These are phyloP conservation scores for Pseudogymnoascus sp. DNA, from an alignment of 2,329 filamentous ascomycete species.

Conservation along the genomic window DNA sequence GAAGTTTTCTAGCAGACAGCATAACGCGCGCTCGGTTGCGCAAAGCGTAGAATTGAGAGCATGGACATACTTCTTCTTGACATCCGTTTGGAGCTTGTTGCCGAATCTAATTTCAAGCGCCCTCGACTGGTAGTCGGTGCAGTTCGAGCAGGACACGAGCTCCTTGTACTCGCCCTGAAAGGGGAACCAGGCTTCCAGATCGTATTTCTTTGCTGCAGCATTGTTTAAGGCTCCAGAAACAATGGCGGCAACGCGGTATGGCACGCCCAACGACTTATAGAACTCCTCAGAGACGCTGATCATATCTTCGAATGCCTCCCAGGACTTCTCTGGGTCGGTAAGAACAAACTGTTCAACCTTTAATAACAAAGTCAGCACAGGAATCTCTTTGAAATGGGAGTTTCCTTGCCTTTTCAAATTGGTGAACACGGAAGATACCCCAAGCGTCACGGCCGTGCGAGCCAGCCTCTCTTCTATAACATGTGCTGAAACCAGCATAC, in stretches of 20 bases:
- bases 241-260: conserved; percentile 87
- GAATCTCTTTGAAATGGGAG: background rate
- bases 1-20: conserved; percentile 94
- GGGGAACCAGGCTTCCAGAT: conserved; percentile 93
- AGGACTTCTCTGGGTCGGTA: conserved; percentile 81
- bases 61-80: conserved; percentile 89
- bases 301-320: conserved; percentile 92
- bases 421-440: conserved; percentile 96
- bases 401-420: conserved; percentile 74
- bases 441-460: conserved; percentile 88
- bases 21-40: conserved; percentile 84
- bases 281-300: conserved; percentile 86
- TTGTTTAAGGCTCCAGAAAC: conserved; percentile 95
- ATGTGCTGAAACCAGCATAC: conserved; percentile 86
- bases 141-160: conserved; percentile 94
- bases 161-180: conserved; percentile 98
- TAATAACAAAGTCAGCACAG: conserved; percentile 23
- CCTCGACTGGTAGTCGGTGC: conserved; percentile 92
- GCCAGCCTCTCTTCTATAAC: conserved; percentile 92
- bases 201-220: conserved; percentile 82
- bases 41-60: conserved; percentile 83
- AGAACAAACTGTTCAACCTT: conserved; percentile 70
- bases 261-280: conserved; percentile 79
- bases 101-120: conserved; percentile 90
- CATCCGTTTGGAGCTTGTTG: conserved; percentile 73